Evolutionary conservation across 208 protist species (phyloP), one percentile per base, ranked within the genome.

Genomic region (Leishmania amazonensis): DNA sequence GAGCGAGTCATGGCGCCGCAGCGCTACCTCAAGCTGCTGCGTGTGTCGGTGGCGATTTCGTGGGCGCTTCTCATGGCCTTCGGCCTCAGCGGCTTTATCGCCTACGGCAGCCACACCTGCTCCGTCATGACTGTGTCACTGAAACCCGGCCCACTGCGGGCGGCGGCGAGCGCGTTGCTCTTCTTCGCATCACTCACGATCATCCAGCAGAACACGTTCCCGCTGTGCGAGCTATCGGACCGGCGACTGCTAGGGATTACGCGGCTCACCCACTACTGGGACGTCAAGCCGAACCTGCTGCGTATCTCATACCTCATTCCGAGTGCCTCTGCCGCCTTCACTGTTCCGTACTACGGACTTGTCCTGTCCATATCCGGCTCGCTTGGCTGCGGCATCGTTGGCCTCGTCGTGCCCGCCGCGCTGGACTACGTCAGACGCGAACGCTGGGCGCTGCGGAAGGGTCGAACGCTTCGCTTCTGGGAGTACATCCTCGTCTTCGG

Each of bases 111-210:
- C 68, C 73, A 83, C 71, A 92, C 89, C 70, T 92, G 89, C 81
- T 92, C 89, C 49, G 89, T 92, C 49, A 90, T 92, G 82, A 90
- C 87, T 51, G 85, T 90, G 28, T 87, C 89, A 3, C 81, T 92
- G 49, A 85, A 92, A 78, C 13, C 83, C 11, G 89, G 89, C 6
- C 54, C 75, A 4, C 84, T 89, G 75, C 87, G 85, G 62, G 90
- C 89, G 42, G 84, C 89, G 28, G 83, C 88, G 40, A 90, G 89
- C 75, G 85, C 85, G 58, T 54, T 92, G 11, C 84, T 93, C 74
- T 93, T 93, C 65, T 78, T 87, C 79, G 87, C 86, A 54, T 90
- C 86, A 31, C 76, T 93, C 62, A 81, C 81, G 53, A 91, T 91
- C 67, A 90, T 91, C 79, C 87, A 85, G 15, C 89, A 90, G 81